These are phyloP conservation scores for Neonectria magnoliae DNA, from an alignment of 2,329 filamentous ascomycete species.

Conservation along the genomic window DNA sequence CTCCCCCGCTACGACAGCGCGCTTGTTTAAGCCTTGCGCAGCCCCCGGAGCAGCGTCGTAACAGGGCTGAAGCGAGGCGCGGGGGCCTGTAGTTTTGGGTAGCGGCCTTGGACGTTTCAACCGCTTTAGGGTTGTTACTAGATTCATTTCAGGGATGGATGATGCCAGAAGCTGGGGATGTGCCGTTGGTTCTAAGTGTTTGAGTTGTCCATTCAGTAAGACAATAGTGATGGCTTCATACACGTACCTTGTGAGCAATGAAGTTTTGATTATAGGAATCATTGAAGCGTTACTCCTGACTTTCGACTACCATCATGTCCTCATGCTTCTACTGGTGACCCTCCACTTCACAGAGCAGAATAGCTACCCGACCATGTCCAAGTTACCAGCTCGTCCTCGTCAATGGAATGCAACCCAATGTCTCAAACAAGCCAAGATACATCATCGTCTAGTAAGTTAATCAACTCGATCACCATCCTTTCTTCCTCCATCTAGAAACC, in stretches of 20 bases:
- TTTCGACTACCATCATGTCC: too few species aligned
- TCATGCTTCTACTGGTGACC: background rate
- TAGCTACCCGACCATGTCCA: background rate
- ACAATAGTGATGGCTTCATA: background rate
- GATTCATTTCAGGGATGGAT: background rate
- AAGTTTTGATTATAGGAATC: background rate
- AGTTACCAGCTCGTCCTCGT: background rate
- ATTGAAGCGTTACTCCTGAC: too few species aligned
- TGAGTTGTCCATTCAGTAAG: background rate
- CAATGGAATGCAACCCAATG: background rate
- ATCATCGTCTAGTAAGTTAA: background rate
- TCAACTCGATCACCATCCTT: background rate
- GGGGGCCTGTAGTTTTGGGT: background rate
- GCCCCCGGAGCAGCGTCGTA: conserved; percentile 1
- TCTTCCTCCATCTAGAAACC: background rate
- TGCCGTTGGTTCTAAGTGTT: background rate
- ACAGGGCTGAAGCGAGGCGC: conserved; percentile 5
- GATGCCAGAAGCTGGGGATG: background rate
- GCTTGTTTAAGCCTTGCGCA: background rate
- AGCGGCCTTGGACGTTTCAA: background rate
- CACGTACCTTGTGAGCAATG: background rate
- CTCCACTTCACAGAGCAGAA: background rate
- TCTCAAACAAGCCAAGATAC: background rate
- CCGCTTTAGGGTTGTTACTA: background rate
- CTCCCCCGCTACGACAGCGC: background rate